These are phyloP conservation scores for Fusarium concolor DNA, from an alignment of 2,329 filamentous ascomycete genomes.

Conservation along the genomic window DNA sequence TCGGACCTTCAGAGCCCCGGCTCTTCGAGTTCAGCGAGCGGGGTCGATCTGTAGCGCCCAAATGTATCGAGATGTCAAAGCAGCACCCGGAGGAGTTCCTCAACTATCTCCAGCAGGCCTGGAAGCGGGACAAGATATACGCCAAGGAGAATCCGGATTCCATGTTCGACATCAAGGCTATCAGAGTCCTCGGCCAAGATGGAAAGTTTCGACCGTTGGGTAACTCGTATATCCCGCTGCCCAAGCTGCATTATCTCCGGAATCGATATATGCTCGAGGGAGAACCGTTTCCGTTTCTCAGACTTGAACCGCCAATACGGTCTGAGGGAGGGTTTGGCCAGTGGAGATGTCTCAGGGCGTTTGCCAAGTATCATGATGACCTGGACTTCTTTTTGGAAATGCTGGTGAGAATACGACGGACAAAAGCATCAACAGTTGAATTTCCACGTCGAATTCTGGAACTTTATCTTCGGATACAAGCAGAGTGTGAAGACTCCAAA, in stretches of 20 bases:
- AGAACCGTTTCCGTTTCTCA: constrained; percentile 42
- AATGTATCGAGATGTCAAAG: constrained; percentile 37
- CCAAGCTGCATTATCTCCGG: constrained; percentile 42
- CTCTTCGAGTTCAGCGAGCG: constrained; percentile 41
- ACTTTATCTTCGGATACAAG: constrained; percentile 42
- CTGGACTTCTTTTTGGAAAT: constrained; percentile 43
- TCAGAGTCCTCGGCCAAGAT: constrained; percentile 35
- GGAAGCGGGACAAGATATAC: constrained; percentile 40
- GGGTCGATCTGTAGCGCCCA: constrained; percentile 38
- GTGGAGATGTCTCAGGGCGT: constrained; percentile 38
- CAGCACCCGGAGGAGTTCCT: constrained; percentile 38
- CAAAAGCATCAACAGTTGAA: constrained; percentile 32
- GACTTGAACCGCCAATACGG: constrained; percentile 30
- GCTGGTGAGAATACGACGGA: constrained; percentile 28
- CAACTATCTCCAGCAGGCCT: constrained; percentile 40
- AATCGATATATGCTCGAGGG: constrained; percentile 42
- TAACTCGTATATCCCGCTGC: constrained; percentile 39
- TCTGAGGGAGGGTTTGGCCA: constrained; percentile 32
- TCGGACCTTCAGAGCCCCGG: constrained; percentile 37
- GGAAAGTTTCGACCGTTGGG: constrained; percentile 34
- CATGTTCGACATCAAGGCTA: constrained; percentile 37
- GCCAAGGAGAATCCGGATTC: constrained; percentile 38
- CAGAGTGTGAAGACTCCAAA: constrained; percentile 34
- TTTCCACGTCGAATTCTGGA: constrained; percentile 42
- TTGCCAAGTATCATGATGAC: constrained; percentile 35